These are phyloP conservation scores for Voacanga thouarsii DNA, from an alignment of 257 asterid species.

Conservation along the genomic window DNA sequence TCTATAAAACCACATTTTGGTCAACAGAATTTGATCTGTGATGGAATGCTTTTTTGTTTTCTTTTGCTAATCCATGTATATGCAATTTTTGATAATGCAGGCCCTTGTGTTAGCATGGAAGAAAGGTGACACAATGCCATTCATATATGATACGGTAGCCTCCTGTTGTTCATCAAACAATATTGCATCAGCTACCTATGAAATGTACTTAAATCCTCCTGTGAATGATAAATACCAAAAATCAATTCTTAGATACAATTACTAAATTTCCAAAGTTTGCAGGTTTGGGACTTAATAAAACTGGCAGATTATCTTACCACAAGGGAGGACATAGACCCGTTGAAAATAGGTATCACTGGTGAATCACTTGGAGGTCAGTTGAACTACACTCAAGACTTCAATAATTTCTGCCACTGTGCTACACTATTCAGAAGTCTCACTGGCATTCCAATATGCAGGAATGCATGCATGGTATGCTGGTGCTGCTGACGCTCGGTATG, in stretches of 20 bases:
- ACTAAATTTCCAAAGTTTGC: conserved; percentile 12
- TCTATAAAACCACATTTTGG: neutral
- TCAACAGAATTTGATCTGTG: neutral
- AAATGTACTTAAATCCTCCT: conserved; percentile 12
- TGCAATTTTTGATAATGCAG: conserved; percentile 36
- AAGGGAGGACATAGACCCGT: conserved; percentile 77
- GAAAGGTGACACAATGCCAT: conserved; percentile 86
- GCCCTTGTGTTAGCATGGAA: conserved; percentile 86
- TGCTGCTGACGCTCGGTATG: conserved; percentile 72
- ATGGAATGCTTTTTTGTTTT: neutral
- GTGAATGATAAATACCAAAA: conserved; percentile 1
- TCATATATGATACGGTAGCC: conserved; percentile 78
- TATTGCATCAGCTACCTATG: neutral
- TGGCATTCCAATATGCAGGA: conserved; percentile 45
- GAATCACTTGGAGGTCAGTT: conserved; percentile 96
- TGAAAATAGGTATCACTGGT: conserved; percentile 83
- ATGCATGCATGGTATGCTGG: conserved; percentile 99
- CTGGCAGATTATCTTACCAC: conserved; percentile 71
- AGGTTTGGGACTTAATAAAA: conserved; percentile 91
- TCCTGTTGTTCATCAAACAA: conserved; percentile 5
- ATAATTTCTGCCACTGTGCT: conserved; percentile 6
- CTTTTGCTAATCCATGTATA: neutral
- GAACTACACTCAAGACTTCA: conserved; percentile 11
- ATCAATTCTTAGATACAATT: conserved; percentile 3
- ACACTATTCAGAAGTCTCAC: conserved; percentile 13